Conservation (phyloP, 768 basidiomycete species). For the Podaxis mareebaensis region DNA sequence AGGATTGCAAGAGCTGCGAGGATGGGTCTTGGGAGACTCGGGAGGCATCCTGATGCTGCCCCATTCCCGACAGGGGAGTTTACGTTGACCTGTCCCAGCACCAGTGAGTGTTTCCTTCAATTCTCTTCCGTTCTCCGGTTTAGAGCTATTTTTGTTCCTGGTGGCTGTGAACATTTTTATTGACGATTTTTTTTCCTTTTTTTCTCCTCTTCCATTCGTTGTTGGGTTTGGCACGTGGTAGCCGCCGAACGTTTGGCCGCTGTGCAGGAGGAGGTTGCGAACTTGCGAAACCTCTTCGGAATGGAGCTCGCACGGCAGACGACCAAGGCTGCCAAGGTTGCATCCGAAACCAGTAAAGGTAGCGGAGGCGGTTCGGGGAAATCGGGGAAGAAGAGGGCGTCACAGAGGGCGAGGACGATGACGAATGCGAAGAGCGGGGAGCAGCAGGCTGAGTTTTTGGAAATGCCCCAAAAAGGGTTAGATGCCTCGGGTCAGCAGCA, state of each 20-base stretch:
- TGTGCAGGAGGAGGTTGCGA: slow-evolving; percentile 67
- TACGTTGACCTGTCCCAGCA: slow-evolving; percentile 59
- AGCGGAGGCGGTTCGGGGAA: slow-evolving; percentile 29
- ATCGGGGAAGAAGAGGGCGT: slow-evolving; percentile 34
- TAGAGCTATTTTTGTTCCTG: slow-evolving; percentile 22
- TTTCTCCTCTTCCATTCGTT: slow-evolving; percentile 19
- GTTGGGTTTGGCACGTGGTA: slow-evolving; percentile 30
- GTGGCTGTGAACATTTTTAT: slow-evolving; percentile 4
- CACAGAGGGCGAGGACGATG: slow-evolving; percentile 34
- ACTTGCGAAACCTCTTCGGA: slow-evolving; percentile 69
- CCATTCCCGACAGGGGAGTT: slow-evolving; percentile 57
- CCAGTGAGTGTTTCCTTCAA: slow-evolving; percentile 59
- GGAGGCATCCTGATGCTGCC: slow-evolving; percentile 42
- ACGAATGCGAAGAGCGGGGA: slow-evolving; percentile 30
- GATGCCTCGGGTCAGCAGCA: slow-evolving; percentile 16
- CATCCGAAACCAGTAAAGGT: slow-evolving; percentile 32
- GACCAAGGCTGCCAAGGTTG: slow-evolving; percentile 57
- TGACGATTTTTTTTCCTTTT: slow-evolving; percentile 15
- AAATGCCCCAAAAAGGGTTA: slow-evolving; percentile 25
- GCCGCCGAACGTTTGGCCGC: slow-evolving; percentile 72
- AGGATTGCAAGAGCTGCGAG: slow-evolving; percentile 50
- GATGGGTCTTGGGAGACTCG: slow-evolving; percentile 33
- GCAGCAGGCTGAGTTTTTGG: slow-evolving; percentile 37
- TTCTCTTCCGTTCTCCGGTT: slow-evolving; percentile 16
- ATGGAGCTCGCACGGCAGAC: slow-evolving; percentile 73